Conservation (phyloP, 202 grass and related monocot species). For the Eragrostis tef region DNA sequence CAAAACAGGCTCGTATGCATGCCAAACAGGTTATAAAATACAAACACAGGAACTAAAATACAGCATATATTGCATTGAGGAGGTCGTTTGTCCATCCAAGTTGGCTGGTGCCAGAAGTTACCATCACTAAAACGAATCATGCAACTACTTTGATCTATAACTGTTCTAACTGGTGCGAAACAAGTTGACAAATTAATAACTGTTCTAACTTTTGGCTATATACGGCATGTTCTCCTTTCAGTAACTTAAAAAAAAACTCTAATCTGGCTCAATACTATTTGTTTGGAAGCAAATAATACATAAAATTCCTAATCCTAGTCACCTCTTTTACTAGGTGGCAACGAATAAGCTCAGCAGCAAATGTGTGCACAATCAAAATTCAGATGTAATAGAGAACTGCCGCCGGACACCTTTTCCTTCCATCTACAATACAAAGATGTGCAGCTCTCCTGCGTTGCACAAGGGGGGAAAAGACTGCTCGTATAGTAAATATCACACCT, state of each 20-base stretch:
- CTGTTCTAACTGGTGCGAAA: no score
- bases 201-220: constrained; percentile 17
- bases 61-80: constrained; percentile 33
- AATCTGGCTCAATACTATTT: constrained; percentile 32
- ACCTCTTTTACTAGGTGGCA: background rate
- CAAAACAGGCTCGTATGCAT: constrained; percentile 34
- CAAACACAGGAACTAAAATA: constrained; percentile 13
- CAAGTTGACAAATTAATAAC: constrained; percentile 23
- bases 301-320: constrained; percentile 35
- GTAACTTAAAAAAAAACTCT: background rate
- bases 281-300: constrained; percentile 42
- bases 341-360: constrained; percentile 21
- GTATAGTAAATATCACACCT: constrained; percentile 60
- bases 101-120: constrained; percentile 13
- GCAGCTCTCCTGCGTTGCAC: background rate
- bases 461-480: background rate
- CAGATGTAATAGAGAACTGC: background rate
- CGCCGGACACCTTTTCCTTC: background rate
- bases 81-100: constrained; percentile 15
- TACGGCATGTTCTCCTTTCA: constrained; percentile 23
- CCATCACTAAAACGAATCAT: constrained; percentile 2
- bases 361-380: constrained; percentile 5
- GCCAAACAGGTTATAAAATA: constrained; percentile 26
- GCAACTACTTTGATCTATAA: constrained; percentile 30
- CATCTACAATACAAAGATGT: background rate